Conservation (phyloP, 2,329 filamentous ascomycete species). For the Ophiostoma ips region DNA sequence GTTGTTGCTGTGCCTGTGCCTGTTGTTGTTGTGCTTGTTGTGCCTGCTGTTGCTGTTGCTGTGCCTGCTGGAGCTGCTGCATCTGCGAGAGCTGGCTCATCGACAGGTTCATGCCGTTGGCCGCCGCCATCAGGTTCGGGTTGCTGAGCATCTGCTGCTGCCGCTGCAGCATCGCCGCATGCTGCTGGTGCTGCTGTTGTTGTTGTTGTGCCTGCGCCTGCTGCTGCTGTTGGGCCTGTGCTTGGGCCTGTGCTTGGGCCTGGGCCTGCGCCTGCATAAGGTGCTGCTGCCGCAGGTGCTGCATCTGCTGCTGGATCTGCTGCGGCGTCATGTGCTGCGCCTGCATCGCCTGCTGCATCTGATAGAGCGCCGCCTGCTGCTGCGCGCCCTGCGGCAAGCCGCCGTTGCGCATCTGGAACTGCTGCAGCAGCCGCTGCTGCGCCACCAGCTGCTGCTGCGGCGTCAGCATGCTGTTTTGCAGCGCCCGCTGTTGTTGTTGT, state of each 20-base stretch:
- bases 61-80: slow-evolving; percentile 17
- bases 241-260: slow-evolving; percentile 14
- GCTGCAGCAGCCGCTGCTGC: neutral
- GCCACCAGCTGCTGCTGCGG: neutral
- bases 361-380: slow-evolving; percentile 14
- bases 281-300: slow-evolving; percentile 13
- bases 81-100: slow-evolving; percentile 12
- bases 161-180: slow-evolving; percentile 23
- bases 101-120: slow-evolving; percentile 18
- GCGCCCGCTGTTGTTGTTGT: slow-evolving; percentile 13
- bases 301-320: slow-evolving; percentile 16
- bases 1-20: slow-evolving; percentile 17
- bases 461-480: slow-evolving; percentile 19
- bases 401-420: slow-evolving; percentile 4
- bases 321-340: slow-evolving; percentile 9
- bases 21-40: slow-evolving; percentile 16
- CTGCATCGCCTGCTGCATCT: slow-evolving; percentile 13
- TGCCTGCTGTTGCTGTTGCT: slow-evolving; percentile 15
- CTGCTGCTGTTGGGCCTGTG: slow-evolving; percentile 19
- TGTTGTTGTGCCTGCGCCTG: slow-evolving; percentile 13
- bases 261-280: neutral
- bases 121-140: slow-evolving; percentile 16
- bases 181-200: slow-evolving; percentile 22
- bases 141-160: slow-evolving; percentile 20
- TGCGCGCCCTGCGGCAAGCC: neutral